phyloP scores from a whole-genome alignment of 306 rosid genomes.

The Prinsepia uniflora region DNA sequence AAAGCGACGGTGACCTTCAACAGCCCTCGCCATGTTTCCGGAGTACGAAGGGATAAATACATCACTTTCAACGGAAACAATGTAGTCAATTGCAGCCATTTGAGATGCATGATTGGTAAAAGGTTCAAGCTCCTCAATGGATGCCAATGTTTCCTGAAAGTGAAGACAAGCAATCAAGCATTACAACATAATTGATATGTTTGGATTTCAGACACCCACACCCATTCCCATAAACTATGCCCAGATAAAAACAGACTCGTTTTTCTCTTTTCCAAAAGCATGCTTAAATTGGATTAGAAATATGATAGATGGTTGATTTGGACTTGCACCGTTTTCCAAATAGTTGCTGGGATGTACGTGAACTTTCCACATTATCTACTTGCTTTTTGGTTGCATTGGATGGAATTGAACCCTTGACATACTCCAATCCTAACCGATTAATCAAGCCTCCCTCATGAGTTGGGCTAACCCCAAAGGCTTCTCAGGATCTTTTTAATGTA shows the following conservation, averaged over 20 bases:
- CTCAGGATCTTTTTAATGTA: not conserved
- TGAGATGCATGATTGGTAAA: slow-evolving; percentile 85
- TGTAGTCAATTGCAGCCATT: slow-evolving; percentile 84
- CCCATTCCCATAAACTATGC: slow-evolving; percentile 13
- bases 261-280: too few relatives aligned
- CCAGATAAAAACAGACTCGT: too few relatives aligned
- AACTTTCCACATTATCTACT: not conserved
- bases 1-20: slow-evolving; percentile 93
- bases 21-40: slow-evolving; percentile 96
- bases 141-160: slow-evolving; percentile 84
- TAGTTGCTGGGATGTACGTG: not conserved
- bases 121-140: slow-evolving; percentile 64
- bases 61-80: slow-evolving; percentile 84
- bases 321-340: not conserved
- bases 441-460: not conserved
- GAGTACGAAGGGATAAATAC: slow-evolving; percentile 82
- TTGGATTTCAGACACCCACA: slow-evolving; percentile 5
- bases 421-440: not conserved
- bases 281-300: not conserved
- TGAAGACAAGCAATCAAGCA: slow-evolving; percentile 14
- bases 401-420: not conserved
- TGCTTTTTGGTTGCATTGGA: not conserved
- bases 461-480: not conserved
- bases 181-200: not conserved
- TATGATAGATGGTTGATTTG: not conserved